phyloP scores from a whole-genome alignment of 1,284 basidiomycete genomes.

The Cryptococcus maquisensis region DNA sequence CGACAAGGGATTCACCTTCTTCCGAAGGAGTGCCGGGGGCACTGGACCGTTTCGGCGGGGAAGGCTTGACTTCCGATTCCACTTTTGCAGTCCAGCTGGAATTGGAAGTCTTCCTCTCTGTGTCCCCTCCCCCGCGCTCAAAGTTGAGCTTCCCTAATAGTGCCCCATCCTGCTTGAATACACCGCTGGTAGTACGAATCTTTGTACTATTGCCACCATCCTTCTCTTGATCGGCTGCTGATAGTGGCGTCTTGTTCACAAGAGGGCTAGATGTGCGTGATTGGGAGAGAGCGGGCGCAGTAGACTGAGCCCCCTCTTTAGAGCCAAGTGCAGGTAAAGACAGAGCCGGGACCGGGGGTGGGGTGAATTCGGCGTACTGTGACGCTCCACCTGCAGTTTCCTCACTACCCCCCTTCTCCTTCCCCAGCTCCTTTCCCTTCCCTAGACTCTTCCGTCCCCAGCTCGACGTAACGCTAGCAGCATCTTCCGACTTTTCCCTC shows the following conservation, averaged over 20 bases:
- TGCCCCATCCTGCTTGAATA: conserved; percentile 24
- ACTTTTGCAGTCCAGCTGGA: background rate
- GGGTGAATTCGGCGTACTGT: conserved; percentile 4
- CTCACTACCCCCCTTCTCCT: background rate
- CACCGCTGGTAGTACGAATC: background rate
- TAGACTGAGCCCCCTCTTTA: too few species aligned
- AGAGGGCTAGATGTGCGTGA: too few species aligned
- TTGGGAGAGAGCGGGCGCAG: too few species aligned
- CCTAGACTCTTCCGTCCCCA: background rate
- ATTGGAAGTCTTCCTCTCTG: background rate
- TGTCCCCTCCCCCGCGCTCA: conserved; percentile 8
- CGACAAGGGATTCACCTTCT: conserved; percentile 1
- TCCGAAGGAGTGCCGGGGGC: conserved; percentile 1
- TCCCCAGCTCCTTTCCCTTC: conserved; percentile 4
- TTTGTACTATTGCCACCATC: too few species aligned
- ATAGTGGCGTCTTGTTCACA: too few species aligned
- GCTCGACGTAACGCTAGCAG: background rate
- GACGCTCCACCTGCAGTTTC: background rate
- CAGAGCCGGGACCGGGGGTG: background rate
- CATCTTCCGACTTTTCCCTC: background rate
- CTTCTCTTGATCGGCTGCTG: too few species aligned
- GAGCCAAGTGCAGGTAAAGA: too few species aligned
- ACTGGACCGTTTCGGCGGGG: background rate
- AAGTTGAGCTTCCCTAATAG: conserved; percentile 26
- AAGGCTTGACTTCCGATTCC: background rate